Base-by-base conservation (phyloP, 2,329 filamentous ascomycete species). In the Penicillium sp. region DNA sequence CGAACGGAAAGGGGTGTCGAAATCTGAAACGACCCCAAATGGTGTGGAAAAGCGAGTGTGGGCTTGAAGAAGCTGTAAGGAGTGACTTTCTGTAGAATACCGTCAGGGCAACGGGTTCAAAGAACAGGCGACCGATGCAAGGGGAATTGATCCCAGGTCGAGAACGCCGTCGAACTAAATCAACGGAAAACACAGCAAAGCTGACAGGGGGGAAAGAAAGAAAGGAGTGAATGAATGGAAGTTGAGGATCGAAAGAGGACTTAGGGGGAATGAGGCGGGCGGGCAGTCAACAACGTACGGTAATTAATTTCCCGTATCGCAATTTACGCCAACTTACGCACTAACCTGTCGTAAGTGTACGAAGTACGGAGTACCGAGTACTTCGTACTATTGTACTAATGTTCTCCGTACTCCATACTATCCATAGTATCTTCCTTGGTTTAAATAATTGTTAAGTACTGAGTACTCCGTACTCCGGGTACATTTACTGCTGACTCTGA, bases 141-240 rank as follows among this genome's bases (percentile, higher is more conserved):
- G 61, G 58, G 56, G 59, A 50, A 57, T 60, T 63, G 53, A 49
- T 58, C 59, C 62, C 61, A 61, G 59, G 62, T 62, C 61, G 57
- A 62, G 58, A 52, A 51, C 57, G 50, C 57, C 54, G 36, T 52
- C 45, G 49, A 47, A 27, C 38, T 53, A 29, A 53, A 45, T 55
- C 51, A 55, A 49, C 54, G 48, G 43, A 31, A 36, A 55, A 47
- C 16, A 56, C 45, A 53, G 56, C 45, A 55, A 54, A 59, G 53
- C 56, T 59, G 45, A 55, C 56, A 50, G 60, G 42, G 38, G 49
- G 58, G 13, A 36, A 47, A 46, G 54, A 63, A 64, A 61, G 47
- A 62, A 65, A 62, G 56, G 59, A 64, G 55, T 59, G 57, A 60
- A 64, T 66, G 55, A 57, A 56, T 63, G 57, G 57, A 61, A 56